phyloP scores from a whole-genome alignment of 805 yeast species.

The Barnettozyma siamensis region DNA sequence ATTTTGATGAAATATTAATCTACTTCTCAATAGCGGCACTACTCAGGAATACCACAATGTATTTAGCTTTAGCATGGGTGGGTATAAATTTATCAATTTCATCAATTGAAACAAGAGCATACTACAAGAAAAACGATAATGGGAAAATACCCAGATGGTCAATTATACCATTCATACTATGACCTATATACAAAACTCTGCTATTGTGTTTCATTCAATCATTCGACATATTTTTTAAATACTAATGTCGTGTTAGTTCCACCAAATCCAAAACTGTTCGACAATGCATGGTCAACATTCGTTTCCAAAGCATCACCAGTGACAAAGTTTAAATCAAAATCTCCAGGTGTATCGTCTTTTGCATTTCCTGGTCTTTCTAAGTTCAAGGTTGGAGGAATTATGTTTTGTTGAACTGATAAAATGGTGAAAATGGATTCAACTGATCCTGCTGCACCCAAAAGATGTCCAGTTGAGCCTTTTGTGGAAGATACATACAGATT shows the following conservation, averaged over 20 bases:
- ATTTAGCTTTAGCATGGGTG: constrained; percentile 26
- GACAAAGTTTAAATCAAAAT: constrained; percentile 47
- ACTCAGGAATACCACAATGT: constrained; percentile 16
- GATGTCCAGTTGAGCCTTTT: constrained; percentile 90
- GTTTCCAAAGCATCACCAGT: constrained; percentile 43
- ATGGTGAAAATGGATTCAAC: constrained; percentile 84
- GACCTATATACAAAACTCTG: neutral
- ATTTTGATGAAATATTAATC: constrained; percentile 57
- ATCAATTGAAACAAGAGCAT: constrained; percentile 45
- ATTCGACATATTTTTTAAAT: constrained; percentile 30
- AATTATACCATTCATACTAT: constrained; percentile 35
- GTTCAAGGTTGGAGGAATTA: constrained; percentile 79
- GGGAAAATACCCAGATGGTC: constrained; percentile 27
- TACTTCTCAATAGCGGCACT: constrained; percentile 34
- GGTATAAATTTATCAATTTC: constrained; percentile 47
- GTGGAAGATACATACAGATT: constrained; percentile 63
- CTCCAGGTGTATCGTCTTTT: constrained; percentile 31
- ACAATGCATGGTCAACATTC: constrained; percentile 53
- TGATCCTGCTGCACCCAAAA: constrained; percentile 94
- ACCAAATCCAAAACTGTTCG: constrained; percentile 96
- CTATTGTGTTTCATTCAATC: neutral
- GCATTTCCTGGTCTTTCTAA: constrained; percentile 48
- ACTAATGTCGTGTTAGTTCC: constrained; percentile 85
- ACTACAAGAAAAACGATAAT: constrained; percentile 30
- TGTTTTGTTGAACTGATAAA: constrained; percentile 49